Conservation (phyloP, 192 early-diverging fungal genomes). For the Backusella luteola region DNA sequence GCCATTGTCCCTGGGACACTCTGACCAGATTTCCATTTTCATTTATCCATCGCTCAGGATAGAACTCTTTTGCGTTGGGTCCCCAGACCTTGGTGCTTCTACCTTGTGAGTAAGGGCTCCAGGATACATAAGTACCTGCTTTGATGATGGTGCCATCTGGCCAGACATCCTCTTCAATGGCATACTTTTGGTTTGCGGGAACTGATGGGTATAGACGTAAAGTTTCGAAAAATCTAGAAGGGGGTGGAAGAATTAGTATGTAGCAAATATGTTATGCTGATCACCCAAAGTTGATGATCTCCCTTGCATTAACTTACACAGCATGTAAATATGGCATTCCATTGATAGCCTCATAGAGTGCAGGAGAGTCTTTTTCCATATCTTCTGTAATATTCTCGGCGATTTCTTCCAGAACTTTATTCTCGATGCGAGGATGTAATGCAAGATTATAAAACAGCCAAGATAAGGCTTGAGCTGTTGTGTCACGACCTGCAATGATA, state of each 20-base stretch:
- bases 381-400: conserved; percentile 25
- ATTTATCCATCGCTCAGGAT: conserved; percentile 69
- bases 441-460: conserved; percentile 48
- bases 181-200: conserved; percentile 54
- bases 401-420: conserved; percentile 47
- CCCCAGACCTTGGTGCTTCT: conserved; percentile 60
- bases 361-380: conserved; percentile 9
- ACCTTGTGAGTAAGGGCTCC: conserved; percentile 51
- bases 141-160: conserved; percentile 49
- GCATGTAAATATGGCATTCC: conserved; percentile 37
- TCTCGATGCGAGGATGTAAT: conserved; percentile 39
- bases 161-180: conserved; percentile 18
- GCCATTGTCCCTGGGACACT: conserved; percentile 44
- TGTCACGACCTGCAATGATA: conserved; percentile 44
- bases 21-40: conserved; percentile 27
- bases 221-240: conserved; percentile 46
- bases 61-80: conserved; percentile 53
- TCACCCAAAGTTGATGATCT: background rate
- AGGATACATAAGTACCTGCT: conserved; percentile 50
- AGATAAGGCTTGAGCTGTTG: conserved; percentile 49
- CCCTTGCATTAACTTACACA: conserved; percentile 20
- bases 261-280: background rate
- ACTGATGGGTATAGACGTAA: conserved; percentile 68
- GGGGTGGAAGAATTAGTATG: background rate
- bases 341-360: conserved; percentile 30